These are phyloP conservation scores for Lactarius tabidus DNA, from an alignment of 768 basidiomycete genomes.

Conservation along the genomic window DNA sequence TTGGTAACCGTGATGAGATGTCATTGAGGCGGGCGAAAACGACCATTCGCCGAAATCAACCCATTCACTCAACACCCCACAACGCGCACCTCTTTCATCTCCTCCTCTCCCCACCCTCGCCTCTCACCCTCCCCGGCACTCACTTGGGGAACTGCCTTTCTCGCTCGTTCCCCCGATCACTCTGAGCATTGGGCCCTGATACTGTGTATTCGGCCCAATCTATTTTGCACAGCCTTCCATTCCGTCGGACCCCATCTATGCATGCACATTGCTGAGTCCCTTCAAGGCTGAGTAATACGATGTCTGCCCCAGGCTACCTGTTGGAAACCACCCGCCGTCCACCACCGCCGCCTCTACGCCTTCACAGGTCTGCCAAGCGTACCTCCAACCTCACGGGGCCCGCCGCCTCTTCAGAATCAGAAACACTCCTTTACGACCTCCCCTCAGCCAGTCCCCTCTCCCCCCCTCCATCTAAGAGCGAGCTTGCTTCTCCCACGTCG, in stretches of 20 bases:
- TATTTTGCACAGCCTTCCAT: slow-evolving; percentile 1
- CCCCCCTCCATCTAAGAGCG: slow-evolving; percentile 2
- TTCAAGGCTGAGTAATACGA: slow-evolving; percentile 9
- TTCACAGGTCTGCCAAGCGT: slow-evolving; percentile 19
- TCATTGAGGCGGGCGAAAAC: background rate
- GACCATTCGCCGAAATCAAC: background rate
- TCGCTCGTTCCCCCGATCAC: background rate
- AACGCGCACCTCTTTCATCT: slow-evolving; percentile 8
- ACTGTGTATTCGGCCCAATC: slow-evolving; percentile 17
- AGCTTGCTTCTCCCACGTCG: slow-evolving; percentile 20
- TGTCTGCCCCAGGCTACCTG: slow-evolving; percentile 24
- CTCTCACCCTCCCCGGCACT: background rate
- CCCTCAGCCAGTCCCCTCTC: slow-evolving; percentile 24
- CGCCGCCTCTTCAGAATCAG: slow-evolving; percentile 15
- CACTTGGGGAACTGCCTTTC: background rate
- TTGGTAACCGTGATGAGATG: slow-evolving; percentile 12
- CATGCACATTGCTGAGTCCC: slow-evolving; percentile 2
- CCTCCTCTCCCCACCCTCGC: background rate
- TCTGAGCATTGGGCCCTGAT: background rate
- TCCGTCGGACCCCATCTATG: slow-evolving; percentile 12
- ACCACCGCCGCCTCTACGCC: slow-evolving; percentile 26
- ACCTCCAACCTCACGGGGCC: slow-evolving; percentile 8
- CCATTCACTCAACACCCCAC: slow-evolving; percentile 7
- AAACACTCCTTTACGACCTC: slow-evolving; percentile 29
- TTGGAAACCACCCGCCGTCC: slow-evolving; percentile 24